Evolutionary conservation across 352 stramenopile genomes (phyloP), one percentile per base, ranked within the genome.

Genomic region (Globisporangium apiculatum): DNA sequence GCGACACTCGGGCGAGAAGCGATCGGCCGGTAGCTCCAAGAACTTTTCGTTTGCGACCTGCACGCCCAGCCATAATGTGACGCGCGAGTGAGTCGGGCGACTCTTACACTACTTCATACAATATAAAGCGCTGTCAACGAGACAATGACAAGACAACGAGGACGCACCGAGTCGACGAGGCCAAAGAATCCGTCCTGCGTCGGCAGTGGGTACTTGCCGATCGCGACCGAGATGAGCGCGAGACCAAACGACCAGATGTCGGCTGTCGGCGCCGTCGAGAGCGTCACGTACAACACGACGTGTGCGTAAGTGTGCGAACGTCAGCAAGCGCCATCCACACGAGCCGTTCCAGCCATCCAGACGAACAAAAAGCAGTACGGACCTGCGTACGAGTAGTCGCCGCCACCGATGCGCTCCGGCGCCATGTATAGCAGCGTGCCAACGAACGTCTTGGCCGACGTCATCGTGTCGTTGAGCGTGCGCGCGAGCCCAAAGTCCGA

Each of bases 391-490:
- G 76, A 93, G 69, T 98, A 98, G 58, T 93, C 84, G 1, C 88
- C 85, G 10, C 89, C 89, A 31, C 83, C 83, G 58, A 98, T 97
- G 12, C 94, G 83, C 68, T 98, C 94, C 17, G 94, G 94, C 2
- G 89, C 88, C 94, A 98, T 98, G 67, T 98, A 98, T 4, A 95
- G 70, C 55, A 98, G 56, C 6, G 92, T 98, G 1, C 93, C 93
- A 24, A 98, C 89, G 64, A 98, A 98, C 0, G 91, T 98, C 53
- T 97, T 93, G 6, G 87, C 91, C 37, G 76, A 77, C 24, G 65
- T 85, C 0, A 63, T 72, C 41, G 80, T 85, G 58, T 93, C 84
- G 61, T 90, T 91, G 7, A 91, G 60, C 5, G 83, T 94, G 24
- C 78, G 72, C 14, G 83, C 84, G 49, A 96, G 74, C 5, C 86